These are phyloP conservation scores for Sphagnum fallax DNA, from an alignment of 228 moss, liverwort and hornwort species.

Conservation along the genomic window DNA sequence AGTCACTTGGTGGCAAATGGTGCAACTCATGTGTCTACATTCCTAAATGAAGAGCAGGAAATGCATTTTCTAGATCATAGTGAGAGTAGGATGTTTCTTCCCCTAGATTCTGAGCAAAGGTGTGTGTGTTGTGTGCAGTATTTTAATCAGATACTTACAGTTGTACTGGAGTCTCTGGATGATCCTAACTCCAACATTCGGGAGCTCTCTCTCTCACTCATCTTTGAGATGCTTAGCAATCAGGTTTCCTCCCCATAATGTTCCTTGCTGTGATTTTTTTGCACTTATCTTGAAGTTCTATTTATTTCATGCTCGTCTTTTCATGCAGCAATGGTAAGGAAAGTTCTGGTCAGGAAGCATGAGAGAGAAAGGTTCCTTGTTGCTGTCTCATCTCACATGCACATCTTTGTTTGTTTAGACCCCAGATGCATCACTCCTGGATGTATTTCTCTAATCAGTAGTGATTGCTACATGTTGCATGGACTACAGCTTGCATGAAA, in stretches of 20 bases:
- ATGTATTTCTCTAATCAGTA: no score
- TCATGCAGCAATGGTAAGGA: neutral
- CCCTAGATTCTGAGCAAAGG: no score
- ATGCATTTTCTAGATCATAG: no score
- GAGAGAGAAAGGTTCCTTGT: neutral
- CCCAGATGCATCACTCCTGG: neutral
- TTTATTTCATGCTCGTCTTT: neutral
- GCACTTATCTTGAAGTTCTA: neutral
- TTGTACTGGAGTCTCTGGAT: constrained; percentile 73
- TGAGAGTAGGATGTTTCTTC: no score
- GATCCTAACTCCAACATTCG: constrained; percentile 63
- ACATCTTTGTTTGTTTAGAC: neutral
- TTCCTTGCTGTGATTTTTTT: neutral
- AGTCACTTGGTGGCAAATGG: no score
- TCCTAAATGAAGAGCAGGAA: no score
- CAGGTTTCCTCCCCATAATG: constrained; percentile 30
- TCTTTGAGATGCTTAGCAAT: constrained; percentile 76
- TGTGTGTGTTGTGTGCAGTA: constrained; percentile 31
- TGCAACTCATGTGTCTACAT: no score
- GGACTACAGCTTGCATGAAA: neutral
- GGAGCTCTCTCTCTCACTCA: constrained; percentile 74
- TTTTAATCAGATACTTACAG: constrained; percentile 68
- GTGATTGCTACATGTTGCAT: neutral
- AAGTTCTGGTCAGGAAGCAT: neutral
- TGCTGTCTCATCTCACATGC: neutral